Conservation (phyloP, 441 rosid species). For the Cnidoscolus chayamansa region DNA sequence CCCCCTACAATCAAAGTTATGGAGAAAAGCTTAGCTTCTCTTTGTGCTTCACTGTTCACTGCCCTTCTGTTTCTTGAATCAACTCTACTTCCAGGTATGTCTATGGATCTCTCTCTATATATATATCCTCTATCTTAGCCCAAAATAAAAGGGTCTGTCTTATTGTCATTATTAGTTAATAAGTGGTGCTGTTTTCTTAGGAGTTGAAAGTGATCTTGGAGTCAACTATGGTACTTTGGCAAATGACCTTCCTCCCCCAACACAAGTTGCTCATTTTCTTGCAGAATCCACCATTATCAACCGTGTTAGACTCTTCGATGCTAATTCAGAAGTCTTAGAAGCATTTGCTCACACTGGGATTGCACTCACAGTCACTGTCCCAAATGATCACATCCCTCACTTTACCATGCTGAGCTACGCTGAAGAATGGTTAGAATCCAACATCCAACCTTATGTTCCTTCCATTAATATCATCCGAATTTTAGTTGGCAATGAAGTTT, state of each 20-base stretch:
- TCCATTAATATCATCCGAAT: constrained; percentile 65
- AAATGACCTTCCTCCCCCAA: constrained; percentile 67
- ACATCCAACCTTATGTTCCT: constrained; percentile 56
- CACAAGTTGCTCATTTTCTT: constrained; percentile 61
- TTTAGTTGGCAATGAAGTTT: constrained; percentile 76
- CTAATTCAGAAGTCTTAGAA: constrained; percentile 44
- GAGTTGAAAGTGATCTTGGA: constrained; percentile 47
- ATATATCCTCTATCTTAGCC: not conserved
- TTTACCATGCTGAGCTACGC: constrained; percentile 50
- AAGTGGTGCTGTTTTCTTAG: constrained; percentile 19
- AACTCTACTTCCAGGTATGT: constrained; percentile 28
- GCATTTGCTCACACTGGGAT: constrained; percentile 66
- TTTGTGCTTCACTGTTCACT: constrained; percentile 20
- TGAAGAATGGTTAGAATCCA: constrained; percentile 53
- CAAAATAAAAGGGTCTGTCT: not conserved
- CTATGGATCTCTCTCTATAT: not conserved
- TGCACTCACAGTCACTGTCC: constrained; percentile 54
- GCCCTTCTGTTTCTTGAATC: constrained; percentile 23
- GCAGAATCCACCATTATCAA: constrained; percentile 55
- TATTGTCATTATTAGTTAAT: not conserved
- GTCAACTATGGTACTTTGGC: constrained; percentile 78
- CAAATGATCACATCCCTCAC: constrained; percentile 64
- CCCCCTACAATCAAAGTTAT: constrained; percentile 4
- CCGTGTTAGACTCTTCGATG: constrained; percentile 65
- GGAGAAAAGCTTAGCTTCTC: constrained; percentile 19